phyloP scores from a whole-genome alignment of 495 filamentous ascomycete species.

The Neurospora discreta region DNA sequence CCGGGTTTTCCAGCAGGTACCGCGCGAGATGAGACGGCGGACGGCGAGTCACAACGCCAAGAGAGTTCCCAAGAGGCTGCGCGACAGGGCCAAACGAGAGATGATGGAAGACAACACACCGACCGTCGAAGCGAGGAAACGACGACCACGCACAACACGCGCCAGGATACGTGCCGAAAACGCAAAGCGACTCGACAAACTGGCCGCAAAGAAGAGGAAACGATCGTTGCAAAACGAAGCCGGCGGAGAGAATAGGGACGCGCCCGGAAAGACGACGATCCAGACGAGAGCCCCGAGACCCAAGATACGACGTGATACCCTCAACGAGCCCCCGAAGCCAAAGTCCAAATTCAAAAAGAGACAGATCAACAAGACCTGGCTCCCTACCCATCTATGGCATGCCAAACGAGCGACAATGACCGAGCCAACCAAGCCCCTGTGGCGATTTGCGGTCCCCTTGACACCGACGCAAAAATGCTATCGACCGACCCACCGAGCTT shows the following conservation, averaged over 20 bases:
- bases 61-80: constrained; percentile 71
- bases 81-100: constrained; percentile 60
- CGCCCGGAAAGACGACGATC: constrained; percentile 17
- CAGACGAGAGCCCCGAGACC: constrained; percentile 39
- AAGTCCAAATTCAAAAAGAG: constrained; percentile 72
- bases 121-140: constrained; percentile 57
- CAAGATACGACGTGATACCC: constrained; percentile 57
- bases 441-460: constrained; percentile 79
- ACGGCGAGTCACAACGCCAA: constrained; percentile 95
- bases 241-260: background rate
- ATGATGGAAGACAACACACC: constrained; percentile 91
- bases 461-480: constrained; percentile 84
- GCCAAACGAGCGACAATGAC: constrained; percentile 87
- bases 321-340: constrained; percentile 54
- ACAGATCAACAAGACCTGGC: constrained; percentile 81
- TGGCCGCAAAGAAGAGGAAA: constrained; percentile 47
- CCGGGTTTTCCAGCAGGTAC: constrained; percentile 83
- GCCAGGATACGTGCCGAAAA: constrained; percentile 73
- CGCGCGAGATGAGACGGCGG: constrained; percentile 67
- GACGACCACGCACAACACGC: constrained; percentile 55
- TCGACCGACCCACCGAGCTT: constrained; percentile 75
- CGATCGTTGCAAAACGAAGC: constrained; percentile 37
- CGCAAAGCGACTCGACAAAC: constrained; percentile 55
- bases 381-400: constrained; percentile 91
- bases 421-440: constrained; percentile 61